phyloP scores from a whole-genome alignment of 352 stramenopile species.

The Phytopythium oedochilum region DNA sequence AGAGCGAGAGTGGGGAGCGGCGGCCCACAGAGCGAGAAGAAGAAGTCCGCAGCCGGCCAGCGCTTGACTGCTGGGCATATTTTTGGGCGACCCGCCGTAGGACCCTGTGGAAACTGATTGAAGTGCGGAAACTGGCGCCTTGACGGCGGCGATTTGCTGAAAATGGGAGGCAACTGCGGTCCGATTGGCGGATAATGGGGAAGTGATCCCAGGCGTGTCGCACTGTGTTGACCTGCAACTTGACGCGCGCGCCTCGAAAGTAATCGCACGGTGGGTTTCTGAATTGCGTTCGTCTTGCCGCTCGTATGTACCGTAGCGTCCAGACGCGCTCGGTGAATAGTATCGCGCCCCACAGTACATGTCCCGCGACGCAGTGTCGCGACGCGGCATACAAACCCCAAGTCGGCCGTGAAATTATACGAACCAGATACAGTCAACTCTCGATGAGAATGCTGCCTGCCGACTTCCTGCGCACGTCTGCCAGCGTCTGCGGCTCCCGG shows the following conservation, averaged over 20 bases:
- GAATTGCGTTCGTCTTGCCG: neutral
- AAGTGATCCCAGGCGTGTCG: neutral
- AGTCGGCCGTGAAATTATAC: too few relatives aligned
- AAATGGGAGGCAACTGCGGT: neutral
- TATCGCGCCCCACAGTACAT: neutral
- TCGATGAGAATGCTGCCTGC: too few relatives aligned
- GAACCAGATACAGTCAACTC: too few relatives aligned
- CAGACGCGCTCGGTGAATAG: neutral
- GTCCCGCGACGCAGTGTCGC: too few relatives aligned
- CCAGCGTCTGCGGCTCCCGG: too few relatives aligned
- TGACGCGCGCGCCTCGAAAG: neutral
- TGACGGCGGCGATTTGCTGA: neutral
- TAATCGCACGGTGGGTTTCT: neutral
- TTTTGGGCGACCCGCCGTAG: conserved; percentile 11
- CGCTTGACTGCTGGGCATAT: conserved; percentile 35
- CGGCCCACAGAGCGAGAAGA: too few relatives aligned
- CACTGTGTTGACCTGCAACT: neutral
- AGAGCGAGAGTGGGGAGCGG: neutral
- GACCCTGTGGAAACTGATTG: neutral
- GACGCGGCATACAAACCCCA: too few relatives aligned
- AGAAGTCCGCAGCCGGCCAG: too few relatives aligned
- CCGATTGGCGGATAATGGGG: neutral
- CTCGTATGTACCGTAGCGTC: neutral
- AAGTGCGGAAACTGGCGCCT: neutral
- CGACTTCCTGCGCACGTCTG: too few relatives aligned